Evolutionary conservation across 192 early-diverging fungal genomes (phyloP), one percentile per base, ranked within the genome.

Genomic region (Rhizophagus prolifer): DNA sequence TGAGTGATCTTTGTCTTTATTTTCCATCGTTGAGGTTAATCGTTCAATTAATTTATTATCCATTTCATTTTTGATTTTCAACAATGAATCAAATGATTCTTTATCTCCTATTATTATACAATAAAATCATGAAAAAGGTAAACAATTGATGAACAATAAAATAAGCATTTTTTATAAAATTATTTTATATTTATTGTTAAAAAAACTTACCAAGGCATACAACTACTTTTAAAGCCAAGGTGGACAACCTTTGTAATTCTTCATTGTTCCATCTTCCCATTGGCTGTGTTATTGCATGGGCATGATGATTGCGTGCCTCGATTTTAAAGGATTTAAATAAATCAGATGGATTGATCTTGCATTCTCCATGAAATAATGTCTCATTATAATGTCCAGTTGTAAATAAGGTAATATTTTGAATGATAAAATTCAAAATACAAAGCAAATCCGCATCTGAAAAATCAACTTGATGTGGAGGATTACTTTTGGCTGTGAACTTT

Each of bases 321-420:
- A 38, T 16, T 65, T 65, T 65, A 65, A 65, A 65, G 2, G 63
- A 65, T 31, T 31, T 34, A 16, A 65, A 34, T 65, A 65, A 38
- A 6, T 65, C 63, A 16, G 63, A 38, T 6, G 31, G 31, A 65
- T 65, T 19, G 26, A 65, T 16, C 31, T 65, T 65, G 19, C 38
- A 6, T 65, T 65, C 14, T 44, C 68, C 68, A 70, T 28, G 26
- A 26, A 70, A 70, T 23, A 70, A 38, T 70, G 68, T 70, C 26
- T 70, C 4, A 54, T 70, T 28, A 30, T 46, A 54, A 44, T 70
- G 68, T 12, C 68, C 36, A 26, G 23, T 54, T 26, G 68, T 54
- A 28, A 70, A 70, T 38, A 70, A 70, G 23, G 23, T 44, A 70
- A 70, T 70, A 44, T 46, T 70, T 70, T 70, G 46, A 44, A 70